phyloP scores from a whole-genome alignment of 78 protist species.

The Polysphondylium violaceum region DNA sequence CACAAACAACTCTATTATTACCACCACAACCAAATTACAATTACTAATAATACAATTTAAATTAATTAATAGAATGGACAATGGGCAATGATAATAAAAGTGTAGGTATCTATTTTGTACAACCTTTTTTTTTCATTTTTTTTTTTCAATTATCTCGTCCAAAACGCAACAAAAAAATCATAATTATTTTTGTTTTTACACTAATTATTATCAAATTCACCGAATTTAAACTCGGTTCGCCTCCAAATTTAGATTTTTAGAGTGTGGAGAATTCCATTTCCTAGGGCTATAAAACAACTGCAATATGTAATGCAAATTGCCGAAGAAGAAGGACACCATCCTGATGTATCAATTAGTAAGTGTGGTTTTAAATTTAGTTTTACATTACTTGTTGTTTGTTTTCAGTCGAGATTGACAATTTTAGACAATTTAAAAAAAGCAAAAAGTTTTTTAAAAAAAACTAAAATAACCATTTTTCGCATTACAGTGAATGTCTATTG shows the following conservation, averaged over 20 bases:
- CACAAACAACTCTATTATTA: no score
- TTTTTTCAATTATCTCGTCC: no score
- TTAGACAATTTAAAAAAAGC: no score
- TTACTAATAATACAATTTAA: no score
- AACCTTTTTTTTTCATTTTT: neutral
- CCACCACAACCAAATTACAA: no score
- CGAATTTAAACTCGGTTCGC: no score
- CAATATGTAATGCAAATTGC: neutral
- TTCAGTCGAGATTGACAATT: no score
- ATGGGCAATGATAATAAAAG: constrained; percentile 2
- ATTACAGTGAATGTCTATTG: no score
- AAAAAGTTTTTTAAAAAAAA: no score
- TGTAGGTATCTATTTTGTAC: neutral
- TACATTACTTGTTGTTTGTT: no score
- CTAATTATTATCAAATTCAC: neutral
- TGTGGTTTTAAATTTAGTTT: no score
- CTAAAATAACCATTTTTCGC: no score
- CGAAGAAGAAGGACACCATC: constrained; percentile 69
- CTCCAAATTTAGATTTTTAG: constrained; percentile 19
- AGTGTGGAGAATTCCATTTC: constrained; percentile 64
- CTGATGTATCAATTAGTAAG: constrained; percentile 52
- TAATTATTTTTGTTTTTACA: neutral
- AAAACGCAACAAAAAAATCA: neutral
- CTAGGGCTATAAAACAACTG: constrained; percentile 18
- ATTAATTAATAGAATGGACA: constrained; percentile 11